Evolutionary conservation across 768 basidiomycete species (phyloP), one percentile per base, ranked within the genome.

Genomic region (Lactarius pseudohatsudake): DNA sequence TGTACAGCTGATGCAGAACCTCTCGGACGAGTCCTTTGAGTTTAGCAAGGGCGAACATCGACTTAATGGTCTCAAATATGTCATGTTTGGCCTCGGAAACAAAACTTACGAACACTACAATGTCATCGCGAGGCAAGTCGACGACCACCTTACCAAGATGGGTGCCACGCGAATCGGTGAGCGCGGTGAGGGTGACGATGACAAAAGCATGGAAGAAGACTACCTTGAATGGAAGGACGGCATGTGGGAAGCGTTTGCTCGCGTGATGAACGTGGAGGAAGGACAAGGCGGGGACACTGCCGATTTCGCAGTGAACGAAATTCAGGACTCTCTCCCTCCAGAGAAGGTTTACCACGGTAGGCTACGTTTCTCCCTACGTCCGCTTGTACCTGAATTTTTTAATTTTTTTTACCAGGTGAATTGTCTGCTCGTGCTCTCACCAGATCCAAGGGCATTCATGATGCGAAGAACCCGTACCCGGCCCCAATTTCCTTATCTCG

Each of bases 141-240:
- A 99, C 72, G 73, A 81, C 2, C 77, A 85, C 34, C 79, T 99
- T 65, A 77, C 84, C 5, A 86, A 88, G 74, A 88, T 94, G 81
- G 96, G 95, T 34, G 97, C 86, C 26, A 76, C 81, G 62, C 87
- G 94, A 61, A 91, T 98, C 41, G 95, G 95, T 53, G 88, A 90
- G 75, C 83, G 90, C 45, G 96, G 96, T 11, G 96, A 98, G 77
- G 96, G 96, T 69, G 97, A 99, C 74, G 96, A 99, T 74, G 97
- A 99, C 78, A 97, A 97, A 82, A 94, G 91, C 75, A 98, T 99
- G 96, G 96, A 99, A 76, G 96, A 99, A 80, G 96, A 99, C 77
- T 99, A 98, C 76, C 85, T 99, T 15, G 95, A 93, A 72, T 99
- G 96, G 96, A 99, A 98, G 77, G 96, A 99, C 74, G 84, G 83